phyloP scores from a whole-genome alignment of 2,329 filamentous ascomycete species.

The Ilyonectria destructans region DNA sequence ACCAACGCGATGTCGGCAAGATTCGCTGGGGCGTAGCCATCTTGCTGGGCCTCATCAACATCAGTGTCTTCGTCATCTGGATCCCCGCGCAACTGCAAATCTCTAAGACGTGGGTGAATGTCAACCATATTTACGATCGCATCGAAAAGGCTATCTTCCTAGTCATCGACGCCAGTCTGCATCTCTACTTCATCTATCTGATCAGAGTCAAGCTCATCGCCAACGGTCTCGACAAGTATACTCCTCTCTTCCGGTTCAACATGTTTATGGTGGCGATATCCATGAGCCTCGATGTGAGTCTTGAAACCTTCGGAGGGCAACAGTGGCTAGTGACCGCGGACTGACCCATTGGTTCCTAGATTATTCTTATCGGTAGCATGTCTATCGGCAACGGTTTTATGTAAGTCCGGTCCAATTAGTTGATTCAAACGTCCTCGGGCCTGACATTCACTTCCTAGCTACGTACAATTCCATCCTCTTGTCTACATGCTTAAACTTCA shows the following conservation, averaged over 20 bases:
- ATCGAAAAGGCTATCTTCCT: conserved; percentile 32
- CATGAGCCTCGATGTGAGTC: too few relatives aligned
- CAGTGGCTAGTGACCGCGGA: too few relatives aligned
- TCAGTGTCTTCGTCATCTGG: conserved; percentile 41
- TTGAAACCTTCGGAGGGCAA: too few relatives aligned
- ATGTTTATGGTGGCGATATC: too few relatives aligned
- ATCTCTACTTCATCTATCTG: conserved; percentile 76
- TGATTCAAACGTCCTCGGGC: background rate
- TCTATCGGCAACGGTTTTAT: conserved; percentile 45
- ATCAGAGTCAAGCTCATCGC: conserved; percentile 81
- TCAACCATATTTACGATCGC: conserved; percentile 40
- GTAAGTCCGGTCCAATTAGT: conserved; percentile 28
- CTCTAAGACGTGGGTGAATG: conserved; percentile 27
- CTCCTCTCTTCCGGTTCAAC: too few relatives aligned
- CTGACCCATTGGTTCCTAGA: too few relatives aligned
- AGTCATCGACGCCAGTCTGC: conserved; percentile 50
- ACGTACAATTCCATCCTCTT: conserved; percentile 43
- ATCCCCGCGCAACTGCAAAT: conserved; percentile 41
- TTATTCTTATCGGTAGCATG: conserved; percentile 34
- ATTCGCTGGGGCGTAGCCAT: conserved; percentile 34
- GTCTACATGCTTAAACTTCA: conserved; percentile 24
- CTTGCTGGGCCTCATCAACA: conserved; percentile 36
- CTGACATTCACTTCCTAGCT: conserved; percentile 19
- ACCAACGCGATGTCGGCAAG: conserved; percentile 27
- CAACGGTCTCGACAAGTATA: conserved; percentile 63